Conservation (phyloP, 2,329 filamentous ascomycete genomes). For the Monilinia fructicola region DNA sequence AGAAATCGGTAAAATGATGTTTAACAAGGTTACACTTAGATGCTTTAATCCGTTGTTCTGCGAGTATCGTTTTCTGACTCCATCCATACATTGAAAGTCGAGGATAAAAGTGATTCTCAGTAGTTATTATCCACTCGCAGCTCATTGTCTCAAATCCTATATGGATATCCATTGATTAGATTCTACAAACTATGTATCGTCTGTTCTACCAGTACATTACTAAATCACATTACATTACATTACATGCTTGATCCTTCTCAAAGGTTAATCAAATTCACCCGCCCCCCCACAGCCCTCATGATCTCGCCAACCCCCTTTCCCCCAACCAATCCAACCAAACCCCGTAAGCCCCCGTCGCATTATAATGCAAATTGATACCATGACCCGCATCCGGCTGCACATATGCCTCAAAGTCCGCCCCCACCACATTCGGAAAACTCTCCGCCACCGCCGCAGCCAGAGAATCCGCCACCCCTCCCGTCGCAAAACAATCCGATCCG, state of each 20-base stretch:
- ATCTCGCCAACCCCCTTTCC: background rate
- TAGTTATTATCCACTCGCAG: no score
- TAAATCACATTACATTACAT: background rate
- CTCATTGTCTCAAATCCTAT: no score
- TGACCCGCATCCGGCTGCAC: slow-evolving; percentile 55
- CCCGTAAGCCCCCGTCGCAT: slow-evolving; percentile 41
- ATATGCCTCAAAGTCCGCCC: slow-evolving; percentile 41
- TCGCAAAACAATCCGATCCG: slow-evolving; percentile 57
- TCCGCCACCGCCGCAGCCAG: slow-evolving; percentile 41
- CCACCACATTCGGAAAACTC: slow-evolving; percentile 33
- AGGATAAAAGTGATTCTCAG: no score
- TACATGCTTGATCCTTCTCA: no score
- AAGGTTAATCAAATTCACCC: background rate
- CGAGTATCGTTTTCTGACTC: background rate
- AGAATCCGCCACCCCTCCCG: slow-evolving; percentile 37
- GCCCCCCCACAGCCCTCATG: background rate
- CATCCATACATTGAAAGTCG: no score
- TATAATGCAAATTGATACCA: slow-evolving; percentile 48
- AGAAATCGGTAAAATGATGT: background rate
- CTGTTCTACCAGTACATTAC: background rate
- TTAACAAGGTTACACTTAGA: background rate
- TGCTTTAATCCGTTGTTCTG: background rate
- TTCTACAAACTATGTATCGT: background rate
- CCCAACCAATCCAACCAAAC: slow-evolving; percentile 43
- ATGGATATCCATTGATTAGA: no score